phyloP scores from a whole-genome alignment of 1,284 basidiomycete species.

The Sphagnurus paluster region DNA sequence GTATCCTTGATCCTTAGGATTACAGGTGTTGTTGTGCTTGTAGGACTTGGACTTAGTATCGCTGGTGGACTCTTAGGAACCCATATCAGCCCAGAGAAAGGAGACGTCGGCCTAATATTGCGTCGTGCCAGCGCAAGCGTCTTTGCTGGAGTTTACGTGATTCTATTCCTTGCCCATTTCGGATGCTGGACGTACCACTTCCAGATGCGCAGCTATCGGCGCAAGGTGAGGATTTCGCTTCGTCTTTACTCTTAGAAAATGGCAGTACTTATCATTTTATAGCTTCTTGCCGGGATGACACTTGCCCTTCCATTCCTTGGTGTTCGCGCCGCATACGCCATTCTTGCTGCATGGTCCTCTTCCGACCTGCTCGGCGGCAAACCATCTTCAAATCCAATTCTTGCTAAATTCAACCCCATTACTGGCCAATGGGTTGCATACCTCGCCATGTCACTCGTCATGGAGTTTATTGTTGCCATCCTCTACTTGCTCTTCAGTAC shows the following conservation, averaged over 20 bases:
- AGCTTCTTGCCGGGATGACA: conserved; percentile 56
- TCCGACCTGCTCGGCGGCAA: conserved; percentile 40
- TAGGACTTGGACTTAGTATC: conserved; percentile 50
- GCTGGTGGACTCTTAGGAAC: conserved; percentile 47
- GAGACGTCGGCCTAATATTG: conserved; percentile 36
- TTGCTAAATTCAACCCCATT: conserved; percentile 53
- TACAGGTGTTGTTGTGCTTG: conserved; percentile 41
- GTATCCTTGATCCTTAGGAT: conserved; percentile 37
- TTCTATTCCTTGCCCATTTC: conserved; percentile 42
- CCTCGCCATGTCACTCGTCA: conserved; percentile 54
- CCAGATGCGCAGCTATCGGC: conserved; percentile 51
- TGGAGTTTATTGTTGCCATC: conserved; percentile 52
- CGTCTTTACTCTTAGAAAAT: conserved; percentile 12
- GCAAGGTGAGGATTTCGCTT: conserved; percentile 34
- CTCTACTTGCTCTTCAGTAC: conserved; percentile 50
- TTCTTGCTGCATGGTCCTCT: conserved; percentile 56
- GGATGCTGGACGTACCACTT: conserved; percentile 49
- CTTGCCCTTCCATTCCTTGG: conserved; percentile 58
- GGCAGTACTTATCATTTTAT: conserved; percentile 13
- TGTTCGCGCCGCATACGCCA: conserved; percentile 52
- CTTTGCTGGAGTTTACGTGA: conserved; percentile 47
- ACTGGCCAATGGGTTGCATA: conserved; percentile 56
- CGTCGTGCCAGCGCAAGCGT: conserved; percentile 51
- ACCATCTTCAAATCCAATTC: conserved; percentile 37
- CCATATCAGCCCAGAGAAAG: conserved; percentile 28